Percentiles rank a stretch among this genome's conserved stretches.
Evolutionary conservation across 805 yeast genomes (phyloP).

Genomic region (Starmerella vaccinii): DNA sequence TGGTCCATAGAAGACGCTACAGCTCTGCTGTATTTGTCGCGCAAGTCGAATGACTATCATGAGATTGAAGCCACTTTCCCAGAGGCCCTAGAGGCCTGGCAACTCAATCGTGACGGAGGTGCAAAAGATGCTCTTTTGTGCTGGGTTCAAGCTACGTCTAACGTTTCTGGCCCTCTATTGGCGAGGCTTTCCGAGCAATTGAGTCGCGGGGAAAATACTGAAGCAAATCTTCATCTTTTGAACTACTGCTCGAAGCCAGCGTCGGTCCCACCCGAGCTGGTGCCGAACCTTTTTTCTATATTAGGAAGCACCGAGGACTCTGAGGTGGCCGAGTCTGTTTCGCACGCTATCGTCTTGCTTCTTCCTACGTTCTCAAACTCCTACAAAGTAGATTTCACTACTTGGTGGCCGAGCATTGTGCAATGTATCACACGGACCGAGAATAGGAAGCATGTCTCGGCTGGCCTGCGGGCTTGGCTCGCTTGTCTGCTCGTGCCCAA

Average conservation of each 20-base stretch:
- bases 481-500: constrained; percentile 4
- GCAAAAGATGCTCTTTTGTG: constrained; percentile 7
- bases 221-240: constrained; percentile 6
- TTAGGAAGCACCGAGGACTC: constrained; percentile 15
- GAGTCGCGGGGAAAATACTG: not conserved
- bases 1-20: constrained; percentile 13
- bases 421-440: not conserved
- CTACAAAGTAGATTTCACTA: not conserved
- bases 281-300: constrained; percentile 2
- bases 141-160: constrained; percentile 4
- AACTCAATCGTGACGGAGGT: not conserved
- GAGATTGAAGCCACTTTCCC: not conserved
- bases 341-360: constrained; percentile 8
- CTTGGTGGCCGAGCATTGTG: constrained; percentile 16
- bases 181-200: not conserved
- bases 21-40: constrained; percentile 14
- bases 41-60: constrained; percentile 1
- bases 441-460: constrained; percentile 9
- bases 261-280: not conserved
- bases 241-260: constrained; percentile 8
- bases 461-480: constrained; percentile 18
- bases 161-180: not conserved
- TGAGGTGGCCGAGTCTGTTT: constrained; percentile 6
- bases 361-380: not conserved
- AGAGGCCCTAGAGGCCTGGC: constrained; percentile 8